Base-by-base conservation (phyloP, 345 rosid genomes). In the Crucihimalaya himalaica region DNA sequence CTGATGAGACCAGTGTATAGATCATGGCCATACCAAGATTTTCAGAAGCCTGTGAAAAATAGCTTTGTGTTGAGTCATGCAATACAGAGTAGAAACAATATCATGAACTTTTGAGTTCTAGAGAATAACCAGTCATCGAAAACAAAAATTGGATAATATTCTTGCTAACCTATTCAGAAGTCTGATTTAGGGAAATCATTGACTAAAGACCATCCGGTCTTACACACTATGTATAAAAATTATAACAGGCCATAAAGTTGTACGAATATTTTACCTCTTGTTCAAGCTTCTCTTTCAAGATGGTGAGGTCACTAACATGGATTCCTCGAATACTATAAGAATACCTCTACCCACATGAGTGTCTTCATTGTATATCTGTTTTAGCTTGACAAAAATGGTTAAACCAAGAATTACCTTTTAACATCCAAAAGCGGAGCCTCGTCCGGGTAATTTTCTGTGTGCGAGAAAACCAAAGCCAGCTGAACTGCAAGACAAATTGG, bases 11-110 rank as follows among this genome's bases (percentile, higher is more conserved):
- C 76, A 92, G 77, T 52, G 99, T 90, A 84, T 95, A 95, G 40
- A 92, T 68, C 98, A 96, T 95, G 35, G 98, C 91, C 99, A 92
- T 95, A 57, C 99, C 98, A 75, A 95, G 96, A 74, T 90, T 95
- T 80, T 95, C 97, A 60, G 86, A 73, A 55, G 96, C 98, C 98
- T 95, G 84, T 20, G 42, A 43, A 72, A 73, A 52, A 62, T 62
- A 63, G 63, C 15, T 37, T 50, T 51, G 20, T 40, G 68, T 65
- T 51, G 4, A 67, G 37, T 14, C 51, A 19, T 48, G 27, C 43
- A 35, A 23, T 28, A 23, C 35, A 12, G 3, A 16, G 31, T 42
- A 39, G n/a, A 72, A 67, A 28, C 19, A n/a, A 37, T n/a, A 55
- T 18, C 46, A 60, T 23, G 58, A 58, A 57, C 18, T 18, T 53